These are phyloP conservation scores for Seiridium cupressi DNA, from an alignment of 2,329 filamentous ascomycete species.

Conservation along the genomic window DNA sequence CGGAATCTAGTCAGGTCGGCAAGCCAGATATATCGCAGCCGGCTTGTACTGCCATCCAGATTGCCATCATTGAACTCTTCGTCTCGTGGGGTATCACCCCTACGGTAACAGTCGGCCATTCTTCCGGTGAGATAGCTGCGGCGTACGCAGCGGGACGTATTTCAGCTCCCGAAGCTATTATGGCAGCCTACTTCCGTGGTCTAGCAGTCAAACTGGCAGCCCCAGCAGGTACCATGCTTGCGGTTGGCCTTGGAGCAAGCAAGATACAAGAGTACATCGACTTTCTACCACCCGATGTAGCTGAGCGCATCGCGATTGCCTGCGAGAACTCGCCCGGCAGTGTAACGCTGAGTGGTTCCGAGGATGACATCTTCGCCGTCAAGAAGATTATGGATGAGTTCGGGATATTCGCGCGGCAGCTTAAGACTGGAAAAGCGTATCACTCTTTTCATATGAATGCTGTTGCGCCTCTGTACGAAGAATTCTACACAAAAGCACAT, in stretches of 20 bases:
- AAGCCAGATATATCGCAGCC: constrained; percentile 21
- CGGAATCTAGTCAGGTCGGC: not conserved
- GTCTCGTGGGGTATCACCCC: constrained; percentile 32
- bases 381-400: constrained; percentile 36
- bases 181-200: constrained; percentile 23
- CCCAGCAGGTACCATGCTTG: constrained; percentile 25
- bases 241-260: constrained; percentile 23
- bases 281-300: constrained; percentile 18
- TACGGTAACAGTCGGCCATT: constrained; percentile 34
- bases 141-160: constrained; percentile 32
- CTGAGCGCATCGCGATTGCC: constrained; percentile 31
- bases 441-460: constrained; percentile 39
- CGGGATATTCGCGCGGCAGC: constrained; percentile 44
- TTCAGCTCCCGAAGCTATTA: constrained; percentile 20
- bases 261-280: constrained; percentile 24
- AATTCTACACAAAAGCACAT: not conserved
- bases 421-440: constrained; percentile 38
- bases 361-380: constrained; percentile 36
- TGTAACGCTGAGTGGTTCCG: constrained; percentile 47
- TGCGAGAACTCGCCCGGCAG: constrained; percentile 41
- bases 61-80: constrained; percentile 38
- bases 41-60: constrained; percentile 45
- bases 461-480: constrained; percentile 30
- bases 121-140: constrained; percentile 42
- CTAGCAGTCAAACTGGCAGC: constrained; percentile 10